phyloP scores from a whole-genome alignment of 495 filamentous ascomycete genomes.

The Niebla homalea region DNA sequence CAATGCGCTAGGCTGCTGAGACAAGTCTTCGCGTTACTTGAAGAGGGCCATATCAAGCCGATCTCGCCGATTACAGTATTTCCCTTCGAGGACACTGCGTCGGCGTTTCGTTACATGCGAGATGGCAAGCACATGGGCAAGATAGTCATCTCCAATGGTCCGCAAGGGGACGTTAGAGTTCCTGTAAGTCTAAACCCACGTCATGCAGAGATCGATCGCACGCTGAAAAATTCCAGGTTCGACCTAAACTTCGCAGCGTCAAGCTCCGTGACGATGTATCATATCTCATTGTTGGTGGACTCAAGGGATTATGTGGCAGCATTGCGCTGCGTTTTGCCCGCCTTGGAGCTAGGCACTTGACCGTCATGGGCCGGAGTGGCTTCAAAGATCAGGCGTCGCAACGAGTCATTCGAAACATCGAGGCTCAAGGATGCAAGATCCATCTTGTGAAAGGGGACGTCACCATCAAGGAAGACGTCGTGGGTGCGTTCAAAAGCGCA shows the following conservation, averaged over 20 bases:
- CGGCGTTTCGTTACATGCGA: conserved; percentile 25
- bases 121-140: conserved; percentile 32
- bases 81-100: conserved; percentile 7
- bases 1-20: background rate
- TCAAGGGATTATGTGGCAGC: conserved; percentile 24
- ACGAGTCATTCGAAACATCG: background rate
- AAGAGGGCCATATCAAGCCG: conserved; percentile 22
- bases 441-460: conserved; percentile 11
- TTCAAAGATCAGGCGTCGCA: background rate
- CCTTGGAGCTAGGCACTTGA: conserved; percentile 19
- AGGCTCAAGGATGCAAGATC: conserved; percentile 5
- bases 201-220: too few relatives aligned
- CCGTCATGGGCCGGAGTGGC: conserved; percentile 7
- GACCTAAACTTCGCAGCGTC: conserved; percentile 3
- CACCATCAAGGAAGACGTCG: conserved; percentile 11
- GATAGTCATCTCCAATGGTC: conserved; percentile 24
- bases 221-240: too few relatives aligned
- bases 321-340: conserved; percentile 22
- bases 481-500: conserved; percentile 3
- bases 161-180: conserved; percentile 7
- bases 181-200: too few relatives aligned
- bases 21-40: conserved; percentile 15
- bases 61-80: conserved; percentile 22
- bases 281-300: conserved; percentile 28
- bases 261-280: conserved; percentile 12